Conservation (phyloP, 306 rosid species). For the Cercis canadensis region DNA sequence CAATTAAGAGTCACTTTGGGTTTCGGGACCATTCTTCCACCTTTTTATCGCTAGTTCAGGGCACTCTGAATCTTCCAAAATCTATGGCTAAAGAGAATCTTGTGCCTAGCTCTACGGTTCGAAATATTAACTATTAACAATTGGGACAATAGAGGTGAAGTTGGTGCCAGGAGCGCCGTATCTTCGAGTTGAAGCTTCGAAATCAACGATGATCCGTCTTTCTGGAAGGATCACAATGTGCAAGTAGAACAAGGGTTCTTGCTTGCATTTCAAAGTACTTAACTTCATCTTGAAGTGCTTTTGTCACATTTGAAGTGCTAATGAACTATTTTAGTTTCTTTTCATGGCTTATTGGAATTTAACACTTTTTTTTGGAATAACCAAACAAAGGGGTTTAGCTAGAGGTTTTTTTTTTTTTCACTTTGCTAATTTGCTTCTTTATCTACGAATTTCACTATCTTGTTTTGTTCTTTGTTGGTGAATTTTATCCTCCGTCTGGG, state of each 20-base stretch:
- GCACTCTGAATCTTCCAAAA: constrained; percentile 70
- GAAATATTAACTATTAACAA: constrained; percentile 49
- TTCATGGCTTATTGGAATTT: not conserved
- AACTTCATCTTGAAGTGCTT: no score
- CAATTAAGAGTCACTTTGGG: constrained; percentile 84
- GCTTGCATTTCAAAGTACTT: no score
- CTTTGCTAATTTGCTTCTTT: not conserved
- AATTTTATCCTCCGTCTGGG: not conserved
- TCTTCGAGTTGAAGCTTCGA: constrained; percentile 71
- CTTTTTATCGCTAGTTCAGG: constrained; percentile 49
- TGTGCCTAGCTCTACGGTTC: constrained; percentile 52
- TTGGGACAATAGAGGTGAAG: constrained; percentile 57
- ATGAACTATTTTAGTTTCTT: not conserved
- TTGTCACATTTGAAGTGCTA: not conserved
- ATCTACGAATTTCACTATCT: not conserved
- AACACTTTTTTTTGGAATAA: not conserved
- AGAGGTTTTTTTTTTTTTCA: not conserved
- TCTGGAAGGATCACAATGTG: constrained; percentile 97
- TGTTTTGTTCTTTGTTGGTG: not conserved
- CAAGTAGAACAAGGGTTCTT: constrained; percentile 57
- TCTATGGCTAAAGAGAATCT: constrained; percentile 58
- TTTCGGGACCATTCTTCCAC: constrained; percentile 72
- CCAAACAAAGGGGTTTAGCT: not conserved
- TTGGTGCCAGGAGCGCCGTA: constrained; percentile 40
- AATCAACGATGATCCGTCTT: constrained; percentile 81